Conservation (phyloP, 345 rosid genomes). For the Mallotus nudiflorus region DNA sequence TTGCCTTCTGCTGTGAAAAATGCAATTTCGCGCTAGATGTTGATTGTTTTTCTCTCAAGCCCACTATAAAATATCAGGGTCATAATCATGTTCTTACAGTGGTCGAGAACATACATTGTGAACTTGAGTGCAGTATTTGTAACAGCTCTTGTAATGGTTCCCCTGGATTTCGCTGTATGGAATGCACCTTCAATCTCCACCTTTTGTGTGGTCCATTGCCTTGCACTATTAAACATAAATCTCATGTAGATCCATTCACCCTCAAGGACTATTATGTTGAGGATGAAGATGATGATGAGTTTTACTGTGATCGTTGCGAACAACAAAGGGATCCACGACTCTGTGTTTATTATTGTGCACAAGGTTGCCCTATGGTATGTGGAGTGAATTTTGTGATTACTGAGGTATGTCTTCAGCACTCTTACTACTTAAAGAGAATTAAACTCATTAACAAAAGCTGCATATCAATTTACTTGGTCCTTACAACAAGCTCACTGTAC, state of each 20-base stretch:
- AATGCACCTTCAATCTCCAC: conserved; percentile 11
- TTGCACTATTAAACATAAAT: neutral
- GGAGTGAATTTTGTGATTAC: conserved; percentile 7
- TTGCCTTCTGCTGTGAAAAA: neutral
- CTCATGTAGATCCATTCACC: conserved; percentile 8
- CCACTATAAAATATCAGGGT: neutral
- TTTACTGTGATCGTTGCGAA: conserved; percentile 21
- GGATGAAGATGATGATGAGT: neutral
- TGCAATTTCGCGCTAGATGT: neutral
- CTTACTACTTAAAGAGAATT: no score
- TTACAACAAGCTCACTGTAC: no score
- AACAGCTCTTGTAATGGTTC: neutral
- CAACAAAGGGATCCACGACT: neutral
- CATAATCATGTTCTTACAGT: neutral
- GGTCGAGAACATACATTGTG: neutral
- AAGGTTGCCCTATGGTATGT: conserved; percentile 6
- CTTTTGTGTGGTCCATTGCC: conserved; percentile 15
- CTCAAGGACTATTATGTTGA: neutral
- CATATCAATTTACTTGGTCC: no score
- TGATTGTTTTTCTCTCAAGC: neutral
- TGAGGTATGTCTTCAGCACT: conserved; percentile 19
- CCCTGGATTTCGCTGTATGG: conserved; percentile 3
- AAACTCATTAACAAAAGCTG: no score
- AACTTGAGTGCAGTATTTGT: neutral
- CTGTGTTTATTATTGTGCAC: conserved; percentile 7